Evolutionary conservation across 345 rosid genomes (phyloP).

Genomic region (Salix udensis): DNA sequence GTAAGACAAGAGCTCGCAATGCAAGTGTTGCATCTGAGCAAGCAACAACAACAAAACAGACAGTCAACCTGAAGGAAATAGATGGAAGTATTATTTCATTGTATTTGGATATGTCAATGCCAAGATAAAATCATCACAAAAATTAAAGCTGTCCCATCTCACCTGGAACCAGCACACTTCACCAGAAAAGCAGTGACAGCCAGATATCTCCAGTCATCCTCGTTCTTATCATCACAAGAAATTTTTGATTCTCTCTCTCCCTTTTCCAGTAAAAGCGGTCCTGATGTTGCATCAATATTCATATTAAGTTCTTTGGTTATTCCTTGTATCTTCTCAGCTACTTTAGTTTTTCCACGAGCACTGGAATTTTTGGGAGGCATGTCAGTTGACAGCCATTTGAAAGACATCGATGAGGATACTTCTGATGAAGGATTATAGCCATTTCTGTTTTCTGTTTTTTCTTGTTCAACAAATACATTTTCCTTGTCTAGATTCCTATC

Average conservation of each 20-base stretch:
- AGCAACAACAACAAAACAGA: slow-evolving; percentile 80
- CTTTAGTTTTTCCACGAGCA: slow-evolving; percentile 32
- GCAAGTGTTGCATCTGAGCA: slow-evolving; percentile 91
- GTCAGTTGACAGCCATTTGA: slow-evolving; percentile 94
- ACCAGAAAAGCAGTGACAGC: slow-evolving; percentile 92
- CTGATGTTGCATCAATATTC: slow-evolving; percentile 22
- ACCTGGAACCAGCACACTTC: slow-evolving; percentile 71
- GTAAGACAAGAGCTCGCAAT: slow-evolving; percentile 75
- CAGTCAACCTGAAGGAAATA: slow-evolving; percentile 55
- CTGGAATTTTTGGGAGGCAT: slow-evolving; percentile 65
- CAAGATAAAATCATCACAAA: neutral
- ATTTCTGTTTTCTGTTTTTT: slow-evolving; percentile 17
- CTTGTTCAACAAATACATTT: slow-evolving; percentile 19
- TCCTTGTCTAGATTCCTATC: slow-evolving; percentile 31
- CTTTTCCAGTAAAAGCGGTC: slow-evolving; percentile 15
- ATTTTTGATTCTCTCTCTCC: slow-evolving; percentile 20
- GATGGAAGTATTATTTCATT: neutral
- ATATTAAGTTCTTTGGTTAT: slow-evolving; percentile 15
- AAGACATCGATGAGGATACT: slow-evolving; percentile 60
- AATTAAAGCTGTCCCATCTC: slow-evolving; percentile 14
- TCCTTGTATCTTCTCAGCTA: slow-evolving; percentile 22
- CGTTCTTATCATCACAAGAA: slow-evolving; percentile 39
- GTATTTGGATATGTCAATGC: neutral
- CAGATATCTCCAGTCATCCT: slow-evolving; percentile 96
- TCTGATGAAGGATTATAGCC: slow-evolving; percentile 19